Evolutionary conservation across 139 green algal species (phyloP).

Genomic region (Chlorella sp.): DNA sequence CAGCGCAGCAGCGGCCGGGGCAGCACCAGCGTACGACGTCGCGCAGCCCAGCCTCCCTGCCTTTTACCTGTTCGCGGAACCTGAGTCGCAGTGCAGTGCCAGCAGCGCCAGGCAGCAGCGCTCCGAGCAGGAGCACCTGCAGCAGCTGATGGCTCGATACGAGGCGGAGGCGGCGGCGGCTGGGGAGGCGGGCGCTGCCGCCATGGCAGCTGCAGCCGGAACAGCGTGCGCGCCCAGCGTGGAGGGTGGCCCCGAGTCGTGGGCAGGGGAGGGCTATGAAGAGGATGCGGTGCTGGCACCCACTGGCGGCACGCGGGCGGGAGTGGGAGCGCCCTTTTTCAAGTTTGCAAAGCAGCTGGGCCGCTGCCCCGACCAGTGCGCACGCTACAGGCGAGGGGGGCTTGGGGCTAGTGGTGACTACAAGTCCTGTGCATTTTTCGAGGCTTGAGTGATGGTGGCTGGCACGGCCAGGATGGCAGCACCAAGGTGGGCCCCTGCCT

Average conservation of each 20-base stretch:
- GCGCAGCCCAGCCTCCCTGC: slow-evolving; percentile 49
- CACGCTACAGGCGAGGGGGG: slow-evolving; percentile 44
- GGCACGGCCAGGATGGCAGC: no score
- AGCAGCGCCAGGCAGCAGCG: not conserved
- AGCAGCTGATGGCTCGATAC: slow-evolving; percentile 42
- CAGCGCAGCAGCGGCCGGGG: not conserved
- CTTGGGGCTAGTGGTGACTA: not conserved
- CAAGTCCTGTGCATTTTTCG: no score
- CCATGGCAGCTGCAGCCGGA: slow-evolving; percentile 7
- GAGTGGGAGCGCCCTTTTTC: slow-evolving; percentile 52
- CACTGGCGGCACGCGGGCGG: not conserved
- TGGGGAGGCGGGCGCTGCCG: not conserved
- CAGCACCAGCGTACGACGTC: not conserved
- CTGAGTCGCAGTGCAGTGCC: slow-evolving; percentile 14
- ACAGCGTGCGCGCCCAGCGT: not conserved
- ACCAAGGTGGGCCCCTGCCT: no score
- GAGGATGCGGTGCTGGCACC: slow-evolving; percentile 50
- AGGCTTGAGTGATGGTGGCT: no score
- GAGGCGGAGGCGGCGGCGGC: slow-evolving; percentile 21
- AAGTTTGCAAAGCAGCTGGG: slow-evolving; percentile 65
- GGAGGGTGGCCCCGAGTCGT: slow-evolving; percentile 30
- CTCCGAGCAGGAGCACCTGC: slow-evolving; percentile 44
- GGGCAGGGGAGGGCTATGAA: slow-evolving; percentile 75
- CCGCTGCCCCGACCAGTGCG: slow-evolving; percentile 68
- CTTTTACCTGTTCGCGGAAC: slow-evolving; percentile 62